Conservation (phyloP, 768 basidiomycete genomes). For the Pisolithus microcarpus region DNA sequence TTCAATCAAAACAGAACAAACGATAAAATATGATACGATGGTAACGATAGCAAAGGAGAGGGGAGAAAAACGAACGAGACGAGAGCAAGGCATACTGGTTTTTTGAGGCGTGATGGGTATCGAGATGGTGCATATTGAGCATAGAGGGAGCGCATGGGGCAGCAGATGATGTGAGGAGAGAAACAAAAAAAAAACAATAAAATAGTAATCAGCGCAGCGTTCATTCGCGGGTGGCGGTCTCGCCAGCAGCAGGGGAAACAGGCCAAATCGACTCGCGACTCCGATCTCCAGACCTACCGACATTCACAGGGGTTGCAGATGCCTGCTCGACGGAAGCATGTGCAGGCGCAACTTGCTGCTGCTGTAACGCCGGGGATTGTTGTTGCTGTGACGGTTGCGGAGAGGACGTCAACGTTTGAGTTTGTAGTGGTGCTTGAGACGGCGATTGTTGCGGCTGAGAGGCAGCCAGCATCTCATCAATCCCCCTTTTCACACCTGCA, state of each 20-base stretch:
- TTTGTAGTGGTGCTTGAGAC: constrained; percentile 14
- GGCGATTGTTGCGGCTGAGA: constrained; percentile 20
- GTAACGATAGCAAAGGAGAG: background rate
- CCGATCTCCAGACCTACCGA: constrained; percentile 5
- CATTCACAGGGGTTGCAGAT: background rate
- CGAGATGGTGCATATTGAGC: background rate
- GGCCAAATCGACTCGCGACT: constrained; percentile 6
- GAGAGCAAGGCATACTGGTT: background rate
- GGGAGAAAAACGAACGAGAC: background rate
- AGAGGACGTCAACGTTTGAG: constrained; percentile 15
- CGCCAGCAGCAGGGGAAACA: background rate
- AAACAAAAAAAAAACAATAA: background rate
- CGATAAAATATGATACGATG: background rate
- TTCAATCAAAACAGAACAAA: background rate
- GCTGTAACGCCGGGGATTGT: background rate
- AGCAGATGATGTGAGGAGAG: background rate
- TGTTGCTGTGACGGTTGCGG: constrained; percentile 13
- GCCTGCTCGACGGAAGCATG: background rate
- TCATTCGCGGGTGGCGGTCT: background rate
- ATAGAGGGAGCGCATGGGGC: background rate
- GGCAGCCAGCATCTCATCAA: constrained; percentile 63
- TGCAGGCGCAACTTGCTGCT: background rate
- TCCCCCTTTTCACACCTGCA: constrained; percentile 59
- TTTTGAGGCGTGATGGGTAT: background rate
- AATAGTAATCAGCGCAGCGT: background rate